Base-by-base conservation (phyloP, 306 rosid genomes). In the Parietaria judaica region DNA sequence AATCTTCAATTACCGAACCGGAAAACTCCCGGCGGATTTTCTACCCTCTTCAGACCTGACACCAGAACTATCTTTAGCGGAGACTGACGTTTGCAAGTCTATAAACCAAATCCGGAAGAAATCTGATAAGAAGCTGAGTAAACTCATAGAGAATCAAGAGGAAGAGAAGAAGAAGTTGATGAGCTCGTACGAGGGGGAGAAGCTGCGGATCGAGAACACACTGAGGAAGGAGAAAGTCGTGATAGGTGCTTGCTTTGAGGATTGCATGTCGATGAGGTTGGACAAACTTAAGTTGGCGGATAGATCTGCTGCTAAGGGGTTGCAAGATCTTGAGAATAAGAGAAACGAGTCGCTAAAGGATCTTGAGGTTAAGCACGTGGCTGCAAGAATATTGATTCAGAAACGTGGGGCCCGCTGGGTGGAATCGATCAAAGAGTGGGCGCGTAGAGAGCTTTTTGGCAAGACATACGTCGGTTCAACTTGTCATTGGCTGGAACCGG, bases 21-120 rank as follows among this genome's bases (percentile, higher is more conserved):
- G 79, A 58, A 51, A n/a, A 38, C 69, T 17, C 54, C 64, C 56
- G 50, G 43, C 78, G 41, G 66, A 63, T 16, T 55, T 56, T 37
- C 38, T 34, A 56, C 63, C 70, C 50, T 48, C 7, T 48, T 56
- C 58, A 11, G 63, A 48, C 66, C 73, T 54, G 52, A 61, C 16
- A 16, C 65, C 1, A 11, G 84, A 56, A 67, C 60, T 67, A 46
- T 49, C 64, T 68, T 61, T 81, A 65, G 82, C 69, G 6, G 55
- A 59, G 38, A 79, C 54, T 57, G 87, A 78, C 69, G 14, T 80
- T 36, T 66, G 66, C 54, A 84, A 72, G 71, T 79, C 88, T 66
- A 75, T 84, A 41, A 82, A 79, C 49, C 76, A 74, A 63, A 79
- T 80, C 67, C 66, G 64, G 65, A 84, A 86, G 73, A 90, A 66